Conservation (phyloP, 345 rosid genomes). For the Arabis hirsuta region DNA sequence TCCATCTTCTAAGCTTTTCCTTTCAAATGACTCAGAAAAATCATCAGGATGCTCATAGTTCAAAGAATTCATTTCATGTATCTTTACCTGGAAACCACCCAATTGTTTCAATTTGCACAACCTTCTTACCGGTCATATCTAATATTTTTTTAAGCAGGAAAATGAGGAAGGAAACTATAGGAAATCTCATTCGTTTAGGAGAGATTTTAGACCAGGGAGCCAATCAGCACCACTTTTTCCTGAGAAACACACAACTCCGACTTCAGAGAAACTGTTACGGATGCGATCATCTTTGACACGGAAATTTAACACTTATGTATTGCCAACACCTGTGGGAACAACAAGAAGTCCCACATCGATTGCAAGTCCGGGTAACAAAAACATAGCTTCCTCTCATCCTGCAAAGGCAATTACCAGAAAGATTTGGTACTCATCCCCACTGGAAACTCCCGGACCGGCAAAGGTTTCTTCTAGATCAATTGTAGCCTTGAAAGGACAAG, state of each 20-base stretch:
- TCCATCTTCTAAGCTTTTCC: constrained; percentile 6
- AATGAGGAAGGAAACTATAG: constrained; percentile 43
- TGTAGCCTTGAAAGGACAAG: constrained; percentile 36
- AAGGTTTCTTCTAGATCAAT: constrained; percentile 52
- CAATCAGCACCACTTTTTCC: constrained; percentile 84
- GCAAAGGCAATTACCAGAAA: constrained; percentile 50
- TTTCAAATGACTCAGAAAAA: background rate
- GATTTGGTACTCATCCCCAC: constrained; percentile 77
- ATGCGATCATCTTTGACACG: constrained; percentile 58
- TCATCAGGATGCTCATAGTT: constrained; percentile 23
- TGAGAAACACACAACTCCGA: constrained; percentile 53
- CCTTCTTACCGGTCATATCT: constrained; percentile 27
- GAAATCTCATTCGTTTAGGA: constrained; percentile 49
- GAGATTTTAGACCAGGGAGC: constrained; percentile 51
- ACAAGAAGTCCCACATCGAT: constrained; percentile 55
- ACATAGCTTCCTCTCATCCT: constrained; percentile 43
- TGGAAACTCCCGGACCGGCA: constrained; percentile 56
- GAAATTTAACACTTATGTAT: constrained; percentile 76
- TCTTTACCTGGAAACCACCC: constrained; percentile 5
- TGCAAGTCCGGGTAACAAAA: constrained; percentile 39
- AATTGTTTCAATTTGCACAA: background rate
- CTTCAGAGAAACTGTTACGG: constrained; percentile 56
- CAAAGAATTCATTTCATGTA: background rate
- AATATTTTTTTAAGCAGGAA: constrained; percentile 52
- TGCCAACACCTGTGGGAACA: constrained; percentile 81